Evolutionary conservation across 2,329 filamentous ascomycete genomes (phyloP).

Genomic region (Fusarium armeniacum): DNA sequence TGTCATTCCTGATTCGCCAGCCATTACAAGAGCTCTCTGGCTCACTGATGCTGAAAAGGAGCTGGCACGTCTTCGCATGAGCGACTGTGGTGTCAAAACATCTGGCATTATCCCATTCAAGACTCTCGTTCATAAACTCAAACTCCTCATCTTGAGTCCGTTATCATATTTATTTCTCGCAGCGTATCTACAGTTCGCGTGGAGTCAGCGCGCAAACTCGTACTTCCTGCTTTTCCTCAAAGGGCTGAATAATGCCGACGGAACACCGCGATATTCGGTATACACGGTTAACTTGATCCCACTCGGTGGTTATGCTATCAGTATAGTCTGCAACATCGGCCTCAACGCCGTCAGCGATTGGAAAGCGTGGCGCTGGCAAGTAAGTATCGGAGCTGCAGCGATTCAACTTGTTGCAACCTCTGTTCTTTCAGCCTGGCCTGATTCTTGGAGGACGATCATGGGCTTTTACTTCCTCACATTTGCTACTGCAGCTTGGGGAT

Average conservation of each 20-base stretch:
- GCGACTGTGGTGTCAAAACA: conserved; percentile 36
- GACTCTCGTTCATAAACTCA: conserved; percentile 32
- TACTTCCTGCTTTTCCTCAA: conserved; percentile 56
- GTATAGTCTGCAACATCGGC: conserved; percentile 65
- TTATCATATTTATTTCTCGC: conserved; percentile 52
- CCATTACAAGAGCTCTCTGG: conserved; percentile 41
- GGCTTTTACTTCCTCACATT: conserved; percentile 56
- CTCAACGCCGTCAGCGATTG: conserved; percentile 66
- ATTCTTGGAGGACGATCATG: conserved; percentile 49
- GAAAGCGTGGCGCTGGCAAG: conserved; percentile 63
- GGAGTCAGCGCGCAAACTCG: conserved; percentile 55
- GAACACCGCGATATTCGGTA: conserved; percentile 48
- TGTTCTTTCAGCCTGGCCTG: conserved; percentile 46
- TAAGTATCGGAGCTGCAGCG: conserved; percentile 64
- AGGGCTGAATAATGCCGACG: conserved; percentile 43
- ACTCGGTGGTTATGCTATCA: conserved; percentile 56
- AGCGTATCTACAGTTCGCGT: conserved; percentile 53
- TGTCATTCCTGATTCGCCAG: conserved; percentile 42
- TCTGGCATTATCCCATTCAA: conserved; percentile 42
- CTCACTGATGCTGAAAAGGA: conserved; percentile 27
- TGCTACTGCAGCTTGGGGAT: conserved; percentile 54
- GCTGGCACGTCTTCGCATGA: conserved; percentile 36
- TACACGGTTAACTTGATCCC: conserved; percentile 67
- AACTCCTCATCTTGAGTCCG: conserved; percentile 33
- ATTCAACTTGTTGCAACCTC: conserved; percentile 53